Percentiles rank a stretch among this genome's conserved stretches.
These are phyloP conservation scores for Pleurotus pulmonarius DNA, from an alignment of 768 basidiomycete genomes.

Conservation along the genomic window DNA sequence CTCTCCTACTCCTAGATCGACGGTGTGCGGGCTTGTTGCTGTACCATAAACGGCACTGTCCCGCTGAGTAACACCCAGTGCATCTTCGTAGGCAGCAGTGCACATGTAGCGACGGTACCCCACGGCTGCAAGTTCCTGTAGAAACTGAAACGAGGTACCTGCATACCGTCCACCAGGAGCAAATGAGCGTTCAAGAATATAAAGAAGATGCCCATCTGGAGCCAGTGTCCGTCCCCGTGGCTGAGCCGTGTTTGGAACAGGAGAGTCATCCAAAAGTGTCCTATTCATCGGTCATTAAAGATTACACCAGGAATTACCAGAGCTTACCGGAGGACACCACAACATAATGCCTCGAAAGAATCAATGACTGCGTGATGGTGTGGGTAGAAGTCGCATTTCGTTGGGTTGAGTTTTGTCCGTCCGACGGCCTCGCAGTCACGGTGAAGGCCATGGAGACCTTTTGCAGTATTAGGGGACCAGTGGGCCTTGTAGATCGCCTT, in stretches of 20 bases:
- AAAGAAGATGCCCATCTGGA: background rate
- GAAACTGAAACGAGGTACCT: background rate
- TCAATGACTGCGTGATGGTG: slow-evolving; percentile 14
- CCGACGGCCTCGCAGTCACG: background rate
- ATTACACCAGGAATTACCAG: background rate
- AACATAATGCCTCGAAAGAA: slow-evolving; percentile 9
- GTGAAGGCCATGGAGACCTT: slow-evolving; percentile 9
- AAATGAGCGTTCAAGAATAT: background rate
- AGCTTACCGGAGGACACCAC: slow-evolving; percentile 10
- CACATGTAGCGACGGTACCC: slow-evolving; percentile 10
- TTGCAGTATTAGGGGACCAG: slow-evolving; percentile 5
- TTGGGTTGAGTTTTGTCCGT: slow-evolving; percentile 11
- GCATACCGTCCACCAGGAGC: background rate
- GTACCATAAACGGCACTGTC: background rate
- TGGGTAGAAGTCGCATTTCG: slow-evolving; percentile 15
- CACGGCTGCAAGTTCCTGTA: background rate
- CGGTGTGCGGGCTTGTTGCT: background rate
- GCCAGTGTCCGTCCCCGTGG: background rate
- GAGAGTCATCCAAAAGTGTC: too few relatives aligned
- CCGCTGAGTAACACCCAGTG: background rate
- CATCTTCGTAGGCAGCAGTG: slow-evolving; percentile 6
- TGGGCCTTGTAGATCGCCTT: slow-evolving; percentile 13
- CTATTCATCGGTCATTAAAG: too few relatives aligned
- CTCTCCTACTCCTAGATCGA: too few relatives aligned
- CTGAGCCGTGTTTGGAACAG: too few relatives aligned